phyloP scores from a whole-genome alignment of 305 asterid genomes.

The Fraxinus sp. region DNA sequence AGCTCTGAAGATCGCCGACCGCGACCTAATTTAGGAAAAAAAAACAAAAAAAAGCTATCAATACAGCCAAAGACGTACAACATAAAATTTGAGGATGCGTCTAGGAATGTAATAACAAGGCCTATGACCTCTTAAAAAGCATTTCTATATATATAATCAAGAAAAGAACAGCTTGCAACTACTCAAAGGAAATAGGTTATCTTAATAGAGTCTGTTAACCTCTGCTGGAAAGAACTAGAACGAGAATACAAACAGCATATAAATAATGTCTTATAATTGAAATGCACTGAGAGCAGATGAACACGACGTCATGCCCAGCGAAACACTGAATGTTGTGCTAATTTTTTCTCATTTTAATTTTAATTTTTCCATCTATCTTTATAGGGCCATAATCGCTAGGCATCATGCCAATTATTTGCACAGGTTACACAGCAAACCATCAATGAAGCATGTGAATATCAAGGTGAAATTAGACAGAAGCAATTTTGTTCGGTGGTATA shows the following conservation, averaged over 20 bases:
- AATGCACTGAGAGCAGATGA: not conserved
- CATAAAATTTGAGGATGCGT: not conserved
- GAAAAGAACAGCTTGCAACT: not conserved
- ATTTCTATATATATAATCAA: not conserved
- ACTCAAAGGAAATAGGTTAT: not conserved
- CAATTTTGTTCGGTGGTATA: not conserved
- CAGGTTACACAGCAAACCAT: not conserved
- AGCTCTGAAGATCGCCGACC: constrained; percentile 31
- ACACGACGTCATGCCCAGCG: not conserved
- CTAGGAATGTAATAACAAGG: not conserved
- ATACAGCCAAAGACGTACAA: constrained; percentile 13
- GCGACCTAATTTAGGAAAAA: constrained; percentile 37
- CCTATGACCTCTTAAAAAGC: not conserved
- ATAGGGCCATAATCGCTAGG: not conserved
- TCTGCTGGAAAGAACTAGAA: not conserved
- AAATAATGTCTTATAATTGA: not conserved
- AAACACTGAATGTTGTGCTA: not conserved
- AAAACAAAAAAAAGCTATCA: constrained; percentile 13
- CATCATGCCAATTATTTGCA: not conserved
- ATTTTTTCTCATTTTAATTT: not conserved
- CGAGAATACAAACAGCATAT: not conserved
- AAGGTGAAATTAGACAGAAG: not conserved
- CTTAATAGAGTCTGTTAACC: not conserved
- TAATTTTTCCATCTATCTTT: not conserved
- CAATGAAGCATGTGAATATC: not conserved